These are phyloP conservation scores for Verticillium nubilum DNA, from an alignment of 2,329 filamentous ascomycete genomes.

Conservation along the genomic window DNA sequence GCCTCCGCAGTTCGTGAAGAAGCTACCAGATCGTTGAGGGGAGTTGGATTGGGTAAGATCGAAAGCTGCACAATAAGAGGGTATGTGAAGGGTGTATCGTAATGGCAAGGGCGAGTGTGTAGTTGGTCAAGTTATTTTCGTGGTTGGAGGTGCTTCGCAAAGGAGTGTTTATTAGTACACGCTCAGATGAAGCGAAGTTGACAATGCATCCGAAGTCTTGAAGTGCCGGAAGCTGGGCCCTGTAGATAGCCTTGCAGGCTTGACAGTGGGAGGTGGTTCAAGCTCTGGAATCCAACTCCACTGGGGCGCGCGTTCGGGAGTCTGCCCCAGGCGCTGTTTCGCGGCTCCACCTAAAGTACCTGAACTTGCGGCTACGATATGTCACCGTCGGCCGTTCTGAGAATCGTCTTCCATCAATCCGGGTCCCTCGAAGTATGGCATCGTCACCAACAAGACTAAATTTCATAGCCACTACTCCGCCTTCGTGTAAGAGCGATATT, in stretches of 20 bases:
- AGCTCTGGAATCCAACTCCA: not conserved
- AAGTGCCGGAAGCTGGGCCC: not conserved
- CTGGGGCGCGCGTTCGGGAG: not conserved
- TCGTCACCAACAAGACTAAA: too few relatives aligned
- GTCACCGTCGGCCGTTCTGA: not conserved
- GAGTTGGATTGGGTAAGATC: not conserved
- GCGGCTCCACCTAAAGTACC: not conserved
- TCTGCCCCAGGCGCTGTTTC: not conserved
- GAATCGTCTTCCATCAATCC: too few relatives aligned
- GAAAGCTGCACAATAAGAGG: not conserved
- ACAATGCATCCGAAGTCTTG: not conserved
- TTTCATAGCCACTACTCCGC: too few relatives aligned
- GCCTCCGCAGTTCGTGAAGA: not conserved
- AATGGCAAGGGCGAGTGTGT: not conserved
- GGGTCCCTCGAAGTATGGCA: too few relatives aligned
- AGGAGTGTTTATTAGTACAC: not conserved
- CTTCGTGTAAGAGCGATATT: too few relatives aligned
- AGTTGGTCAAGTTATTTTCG: not conserved
- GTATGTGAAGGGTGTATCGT: not conserved
- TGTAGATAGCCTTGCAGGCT: not conserved
- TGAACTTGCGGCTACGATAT: not conserved
- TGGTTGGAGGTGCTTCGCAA: not conserved
- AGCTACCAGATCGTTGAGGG: not conserved
- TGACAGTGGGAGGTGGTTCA: not conserved
- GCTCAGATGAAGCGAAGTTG: not conserved